Base-by-base conservation (phyloP, 192 early-diverging fungal species). In the Kickxella alabastrina region DNA sequence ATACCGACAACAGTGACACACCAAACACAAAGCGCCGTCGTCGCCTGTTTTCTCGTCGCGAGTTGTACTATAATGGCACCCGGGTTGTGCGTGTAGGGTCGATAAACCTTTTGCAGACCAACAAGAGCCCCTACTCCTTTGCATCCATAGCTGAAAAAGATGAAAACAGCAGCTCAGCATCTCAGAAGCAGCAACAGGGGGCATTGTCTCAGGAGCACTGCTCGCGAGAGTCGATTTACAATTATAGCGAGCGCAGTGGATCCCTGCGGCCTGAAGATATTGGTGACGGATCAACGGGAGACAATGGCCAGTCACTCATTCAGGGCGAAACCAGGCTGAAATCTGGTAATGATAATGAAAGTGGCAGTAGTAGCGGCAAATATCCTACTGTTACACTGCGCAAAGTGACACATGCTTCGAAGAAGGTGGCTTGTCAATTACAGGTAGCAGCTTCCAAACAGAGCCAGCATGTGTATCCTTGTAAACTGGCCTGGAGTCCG, bases 41-140 rank as follows among this genome's bases (percentile, higher is more conserved):
- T 2, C 61, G 62, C 13, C 49, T 72, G 21, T 53, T 64, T 15
- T 43, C 58, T 10, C 57, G 69, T 19, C 62, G 69, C 27, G 62
- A 65, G 46, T 49, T 73, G 27, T 62, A 62, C 0, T 62, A 57
- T 43, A 45, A 17, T 10, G 62, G 62, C 8, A 62, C 62, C 0
- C 54, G 43, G 12, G 53, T 73, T 23, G 62, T 73, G n/a, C 62
- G 63, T 4, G 58, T 65, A 14, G 69, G 69, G 4, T 62, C 62
- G 0, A 39, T 25, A 4, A 73, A 65, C 54, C 36, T 61, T 8
- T 19, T 73, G 7, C 43, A 73, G 35, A 34, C 36, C 19, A 60
- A 44, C 44, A 39, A 52, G 1, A 50, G 58, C 14, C 57, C 36
- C 19, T 73, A 65, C 54, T 48, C 17, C n/a, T 73, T 61, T 43